Evolutionary conservation across 148 eudicot species (phyloP).

Genomic region (Polygonum aviculare): DNA sequence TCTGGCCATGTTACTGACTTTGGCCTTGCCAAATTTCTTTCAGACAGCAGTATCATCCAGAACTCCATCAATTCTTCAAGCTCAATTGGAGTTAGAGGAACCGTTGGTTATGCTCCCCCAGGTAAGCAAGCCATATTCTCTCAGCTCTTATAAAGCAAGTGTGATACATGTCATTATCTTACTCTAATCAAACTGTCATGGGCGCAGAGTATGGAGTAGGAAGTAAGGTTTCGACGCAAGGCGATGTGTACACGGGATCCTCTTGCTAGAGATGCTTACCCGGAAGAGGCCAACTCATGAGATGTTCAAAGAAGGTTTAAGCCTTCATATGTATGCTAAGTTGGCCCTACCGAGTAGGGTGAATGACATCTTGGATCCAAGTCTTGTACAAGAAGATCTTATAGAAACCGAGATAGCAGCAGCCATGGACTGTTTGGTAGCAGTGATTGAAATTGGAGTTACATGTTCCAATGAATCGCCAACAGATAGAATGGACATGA

Average conservation of each 20-base stretch:
- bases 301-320: conserved; percentile 1
- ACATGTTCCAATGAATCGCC: neutral
- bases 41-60: neutral
- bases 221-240: neutral
- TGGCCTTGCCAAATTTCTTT: conserved; percentile 14
- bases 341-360: neutral
- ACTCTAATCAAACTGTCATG: neutral
- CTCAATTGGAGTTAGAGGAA: conserved; percentile 13
- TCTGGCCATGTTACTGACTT: conserved; percentile 20
- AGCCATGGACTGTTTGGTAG: neutral
- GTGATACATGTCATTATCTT: neutral
- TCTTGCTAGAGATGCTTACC: conserved; percentile 12
- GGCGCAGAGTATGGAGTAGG: neutral
- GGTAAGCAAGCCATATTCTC: neutral
- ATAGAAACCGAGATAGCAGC: neutral
- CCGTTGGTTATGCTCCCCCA: neutral
- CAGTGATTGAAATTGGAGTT: neutral
- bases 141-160: neutral
- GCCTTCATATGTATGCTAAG: neutral
- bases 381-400: neutral
- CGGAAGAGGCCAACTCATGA: neutral
- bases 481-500: neutral
- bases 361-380: neutral
- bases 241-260: conserved; percentile 16
- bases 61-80: neutral